These are phyloP conservation scores for Mercurialis annua DNA, from an alignment of 345 rosid species.

Conservation along the genomic window DNA sequence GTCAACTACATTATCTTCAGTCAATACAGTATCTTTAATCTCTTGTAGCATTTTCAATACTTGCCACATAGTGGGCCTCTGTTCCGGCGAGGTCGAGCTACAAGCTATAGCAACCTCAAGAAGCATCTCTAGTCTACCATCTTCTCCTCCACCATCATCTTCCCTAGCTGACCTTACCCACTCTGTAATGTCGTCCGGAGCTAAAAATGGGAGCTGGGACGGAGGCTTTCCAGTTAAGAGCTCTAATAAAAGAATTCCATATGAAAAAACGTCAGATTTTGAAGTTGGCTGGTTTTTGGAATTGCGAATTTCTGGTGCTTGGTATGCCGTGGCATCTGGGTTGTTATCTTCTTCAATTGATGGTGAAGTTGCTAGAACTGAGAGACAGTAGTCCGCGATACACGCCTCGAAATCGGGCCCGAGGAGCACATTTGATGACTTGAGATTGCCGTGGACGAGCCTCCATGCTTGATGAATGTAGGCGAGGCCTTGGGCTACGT, in stretches of 20 bases:
- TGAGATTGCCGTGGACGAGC: constrained; percentile 87
- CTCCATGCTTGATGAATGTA: constrained; percentile 97
- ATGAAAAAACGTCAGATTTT: constrained; percentile 73
- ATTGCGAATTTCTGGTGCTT: constrained; percentile 56
- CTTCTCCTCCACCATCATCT: constrained; percentile 44
- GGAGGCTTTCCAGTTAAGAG: constrained; percentile 75
- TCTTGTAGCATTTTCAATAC: constrained; percentile 88
- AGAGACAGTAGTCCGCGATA: constrained; percentile 68
- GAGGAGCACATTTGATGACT: constrained; percentile 74
- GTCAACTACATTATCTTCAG: constrained; percentile 57
- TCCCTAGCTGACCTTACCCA: constrained; percentile 69
- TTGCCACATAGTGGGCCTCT: constrained; percentile 97
- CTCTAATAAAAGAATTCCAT: constrained; percentile 73
- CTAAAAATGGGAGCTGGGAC: constrained; percentile 46
- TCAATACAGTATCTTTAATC: constrained; percentile 64
- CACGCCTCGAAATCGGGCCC: constrained; percentile 96
- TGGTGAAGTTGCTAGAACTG: constrained; percentile 37
- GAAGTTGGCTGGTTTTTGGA: constrained; percentile 37
- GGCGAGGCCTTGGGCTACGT: constrained; percentile 86
- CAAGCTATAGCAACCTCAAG: constrained; percentile 71
- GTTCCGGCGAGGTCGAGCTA: constrained; percentile 62
- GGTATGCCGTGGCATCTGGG: constrained; percentile 37
- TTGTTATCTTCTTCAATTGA: constrained; percentile 25
- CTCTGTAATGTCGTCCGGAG: constrained; percentile 37
- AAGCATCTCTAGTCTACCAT: constrained; percentile 63